Percentiles rank a stretch among this genome's conserved stretches.
phyloP scores from a whole-genome alignment of 148 eudicot species.

The Persicaria tinctoria region DNA sequence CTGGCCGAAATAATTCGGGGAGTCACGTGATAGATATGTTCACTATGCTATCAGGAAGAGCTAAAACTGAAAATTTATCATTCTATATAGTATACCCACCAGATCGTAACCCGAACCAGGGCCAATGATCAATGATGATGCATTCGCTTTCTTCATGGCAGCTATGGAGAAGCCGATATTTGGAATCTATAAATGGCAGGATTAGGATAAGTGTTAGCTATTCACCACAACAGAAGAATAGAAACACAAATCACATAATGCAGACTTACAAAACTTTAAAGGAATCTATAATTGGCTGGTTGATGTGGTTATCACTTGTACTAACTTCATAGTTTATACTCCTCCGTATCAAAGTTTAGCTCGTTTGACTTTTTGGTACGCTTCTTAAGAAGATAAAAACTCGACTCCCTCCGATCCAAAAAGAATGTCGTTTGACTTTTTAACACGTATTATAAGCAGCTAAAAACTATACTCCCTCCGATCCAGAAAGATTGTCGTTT shows the following conservation, averaged over 20 bases:
- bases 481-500: no score
- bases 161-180: slow-evolving; percentile 78
- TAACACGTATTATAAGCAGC: no score
- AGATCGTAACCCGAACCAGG: slow-evolving; percentile 87
- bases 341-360: no score
- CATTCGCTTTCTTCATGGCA: slow-evolving; percentile 47
- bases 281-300: background rate
- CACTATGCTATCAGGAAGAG: background rate
- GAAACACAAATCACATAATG: background rate
- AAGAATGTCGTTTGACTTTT: no score
- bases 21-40: background rate
- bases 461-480: no score
- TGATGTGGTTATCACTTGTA: background rate
- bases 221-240: background rate
- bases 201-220: background rate
- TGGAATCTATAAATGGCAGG: slow-evolving; percentile 37
- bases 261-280: background rate
- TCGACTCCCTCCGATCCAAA: no score
- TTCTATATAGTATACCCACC: slow-evolving; percentile 36
- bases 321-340: no score
- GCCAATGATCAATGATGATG: slow-evolving; percentile 67
- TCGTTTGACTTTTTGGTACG: no score
- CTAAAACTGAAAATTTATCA: background rate
- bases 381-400: no score
- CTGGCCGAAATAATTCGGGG: background rate